Conservation (phyloP, 2,329 filamentous ascomycete genomes). For the Arthrobotrys sphaeroides region DNA sequence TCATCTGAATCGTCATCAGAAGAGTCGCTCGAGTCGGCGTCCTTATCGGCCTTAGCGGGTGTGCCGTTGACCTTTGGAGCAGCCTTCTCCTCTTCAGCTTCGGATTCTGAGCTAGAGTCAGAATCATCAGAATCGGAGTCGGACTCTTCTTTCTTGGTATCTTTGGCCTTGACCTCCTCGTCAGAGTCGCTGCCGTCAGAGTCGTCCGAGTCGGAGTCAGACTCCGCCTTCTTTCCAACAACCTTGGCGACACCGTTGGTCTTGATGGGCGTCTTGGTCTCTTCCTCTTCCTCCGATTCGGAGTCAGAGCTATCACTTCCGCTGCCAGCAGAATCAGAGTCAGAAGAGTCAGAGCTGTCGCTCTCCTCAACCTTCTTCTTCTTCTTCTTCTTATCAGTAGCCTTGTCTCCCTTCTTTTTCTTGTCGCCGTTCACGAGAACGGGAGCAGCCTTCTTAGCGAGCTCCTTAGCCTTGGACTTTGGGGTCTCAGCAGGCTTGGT, state of each 20-base stretch:
- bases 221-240: conserved; percentile 49
- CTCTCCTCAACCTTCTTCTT: conserved; percentile 61
- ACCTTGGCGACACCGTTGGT: conserved; percentile 62
- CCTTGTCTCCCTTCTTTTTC: conserved; percentile 35
- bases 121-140: conserved; percentile 60
- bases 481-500: conserved; percentile 73
- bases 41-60: conserved; percentile 55
- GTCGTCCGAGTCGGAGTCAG: conserved; percentile 12
- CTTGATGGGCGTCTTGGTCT: conserved; percentile 54
- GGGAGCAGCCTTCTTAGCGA: conserved; percentile 70
- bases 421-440: conserved; percentile 63
- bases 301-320: conserved; percentile 58
- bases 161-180: conserved; percentile 56
- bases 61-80: conserved; percentile 58
- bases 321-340: conserved; percentile 60
- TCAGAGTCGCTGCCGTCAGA: conserved; percentile 57
- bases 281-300: conserved; percentile 62
- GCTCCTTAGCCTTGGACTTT: conserved; percentile 74
- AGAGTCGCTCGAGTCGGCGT: conserved; percentile 27
- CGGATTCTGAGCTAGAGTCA: conserved; percentile 59
- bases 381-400: conserved; percentile 57
- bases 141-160: conserved; percentile 16
- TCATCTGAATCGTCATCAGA: conserved; percentile 58
- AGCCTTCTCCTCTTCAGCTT: conserved; percentile 29
- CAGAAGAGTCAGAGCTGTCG: conserved; percentile 47